A percentile compares a stretch with the other conserved stretches of the same genome.
phyloP scores from a whole-genome alignment of 2,329 filamentous ascomycete species.

The Orbilia oligospora region DNA sequence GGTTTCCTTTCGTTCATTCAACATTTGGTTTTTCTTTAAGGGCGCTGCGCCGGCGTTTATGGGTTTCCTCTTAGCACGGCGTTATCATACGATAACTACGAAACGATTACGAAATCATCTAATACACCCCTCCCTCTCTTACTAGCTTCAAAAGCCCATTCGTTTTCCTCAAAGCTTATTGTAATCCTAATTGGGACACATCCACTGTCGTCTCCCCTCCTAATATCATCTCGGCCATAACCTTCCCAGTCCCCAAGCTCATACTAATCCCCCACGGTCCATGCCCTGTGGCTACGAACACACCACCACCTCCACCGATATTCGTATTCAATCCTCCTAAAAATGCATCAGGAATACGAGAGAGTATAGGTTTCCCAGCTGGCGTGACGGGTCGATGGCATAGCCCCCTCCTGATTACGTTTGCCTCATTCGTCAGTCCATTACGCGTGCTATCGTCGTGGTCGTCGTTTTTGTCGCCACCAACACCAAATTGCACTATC shows the following conservation, averaged over 20 bases:
- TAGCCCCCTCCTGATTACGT: slow-evolving; percentile 76
- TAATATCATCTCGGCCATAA: slow-evolving; percentile 79
- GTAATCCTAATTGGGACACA: slow-evolving; percentile 71
- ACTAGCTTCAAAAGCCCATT: neutral
- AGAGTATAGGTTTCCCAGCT: slow-evolving; percentile 76
- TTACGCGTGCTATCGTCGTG: neutral
- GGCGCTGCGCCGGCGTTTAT: neutral
- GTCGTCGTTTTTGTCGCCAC: slow-evolving; percentile 8
- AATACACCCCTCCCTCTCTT: neutral
- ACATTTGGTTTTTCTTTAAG: slow-evolving; percentile 7
- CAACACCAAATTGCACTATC: slow-evolving; percentile 27
- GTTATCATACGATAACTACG: slow-evolving; percentile 20
- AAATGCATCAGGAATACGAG: slow-evolving; percentile 72
- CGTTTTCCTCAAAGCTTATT: slow-evolving; percentile 1
- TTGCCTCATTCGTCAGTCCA: slow-evolving; percentile 69
- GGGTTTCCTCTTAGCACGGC: slow-evolving; percentile 10
- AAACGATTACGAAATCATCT: slow-evolving; percentile 15
- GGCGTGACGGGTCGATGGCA: slow-evolving; percentile 81
- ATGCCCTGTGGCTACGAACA: slow-evolving; percentile 80
- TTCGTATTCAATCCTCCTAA: slow-evolving; percentile 71
- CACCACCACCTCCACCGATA: slow-evolving; percentile 71
- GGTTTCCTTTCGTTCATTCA: slow-evolving; percentile 63
- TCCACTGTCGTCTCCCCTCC: slow-evolving; percentile 74
- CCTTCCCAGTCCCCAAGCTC: slow-evolving; percentile 77
- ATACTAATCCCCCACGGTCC: slow-evolving; percentile 81